Evolutionary conservation across 2,329 filamentous ascomycete species (phyloP), one percentile per base, ranked within the genome.

Genomic region (Arthrinium phaeospermum): DNA sequence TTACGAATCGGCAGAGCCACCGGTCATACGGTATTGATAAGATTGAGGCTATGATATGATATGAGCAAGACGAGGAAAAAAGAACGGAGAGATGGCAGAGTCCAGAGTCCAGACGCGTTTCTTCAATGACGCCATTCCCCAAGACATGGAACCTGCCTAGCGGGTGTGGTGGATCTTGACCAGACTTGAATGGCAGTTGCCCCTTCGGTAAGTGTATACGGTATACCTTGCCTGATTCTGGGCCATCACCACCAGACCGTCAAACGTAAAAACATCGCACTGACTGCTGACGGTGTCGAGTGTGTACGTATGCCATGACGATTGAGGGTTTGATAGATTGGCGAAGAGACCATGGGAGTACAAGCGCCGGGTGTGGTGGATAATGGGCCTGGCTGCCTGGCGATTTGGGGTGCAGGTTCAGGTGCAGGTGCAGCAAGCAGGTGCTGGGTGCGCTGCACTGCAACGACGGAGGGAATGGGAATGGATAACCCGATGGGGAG

Each of bases 101-200:
- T 30, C 27, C 27, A 30, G 27, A 30, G 27, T 30, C 27, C 27
- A 30, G 34, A n/a, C 57, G 57, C 57, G 57, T 41, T 64, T 64
- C 34, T 37, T 64, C 34, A 41, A 64, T 64, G 57, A 64, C 57
- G 57, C 34, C 57, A 64, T 64, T 3, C 16, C 16, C 19, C 14
- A 27, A 53, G 27, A 37, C 30, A 34, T 61, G 53, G 53, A 64
- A 64, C 57, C 57, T 64, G 57, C 57, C 57, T 64, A 64, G 57
- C 57, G 30, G 30, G 57, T n/a, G 57, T 41, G 12, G 57, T 64
- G 57, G 57, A 64, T 61, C 53, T 61, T 34, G 22, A 27, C 16
- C 16, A 6, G 7, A 22, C 19, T 46, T 19, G 14, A 22, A 22
- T 34, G 27, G 27, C 53, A 61, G 7, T 37, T 12, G 16, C 30